Conservation (phyloP, 257 asterid genomes). For the Plantago major region DNA sequence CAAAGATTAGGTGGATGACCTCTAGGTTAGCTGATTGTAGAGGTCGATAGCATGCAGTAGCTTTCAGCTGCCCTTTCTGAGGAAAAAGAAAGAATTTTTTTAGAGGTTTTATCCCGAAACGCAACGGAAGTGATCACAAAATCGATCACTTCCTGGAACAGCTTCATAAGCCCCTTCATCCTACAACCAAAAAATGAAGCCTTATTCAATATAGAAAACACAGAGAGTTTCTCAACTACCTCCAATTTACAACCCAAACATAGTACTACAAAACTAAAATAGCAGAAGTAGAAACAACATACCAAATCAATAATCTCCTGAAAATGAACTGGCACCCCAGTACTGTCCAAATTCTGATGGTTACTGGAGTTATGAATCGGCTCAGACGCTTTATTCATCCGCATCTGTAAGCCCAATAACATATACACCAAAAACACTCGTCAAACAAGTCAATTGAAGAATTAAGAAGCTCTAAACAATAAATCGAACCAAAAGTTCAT, state of each 20-base stretch:
- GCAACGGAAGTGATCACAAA: conserved; percentile 80
- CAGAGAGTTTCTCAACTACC: background rate
- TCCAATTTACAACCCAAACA: background rate
- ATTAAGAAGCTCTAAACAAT: background rate
- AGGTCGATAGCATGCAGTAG: conserved; percentile 73
- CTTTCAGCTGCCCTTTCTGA: conserved; percentile 97
- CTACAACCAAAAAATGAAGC: conserved; percentile 32
- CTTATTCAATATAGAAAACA: background rate
- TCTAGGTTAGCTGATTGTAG: conserved; percentile 84
- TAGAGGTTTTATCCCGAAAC: conserved; percentile 84
- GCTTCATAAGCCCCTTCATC: conserved; percentile 78
- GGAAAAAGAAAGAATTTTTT: conserved; percentile 80
- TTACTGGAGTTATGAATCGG: conserved; percentile 94
- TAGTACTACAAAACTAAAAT: background rate
- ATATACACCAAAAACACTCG: background rate
- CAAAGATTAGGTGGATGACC: conserved; percentile 42
- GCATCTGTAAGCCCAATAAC: conserved; percentile 60
- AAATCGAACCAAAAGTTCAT: background rate
- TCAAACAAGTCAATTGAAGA: background rate
- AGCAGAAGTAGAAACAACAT: conserved; percentile 8
- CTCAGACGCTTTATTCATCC: conserved; percentile 94
- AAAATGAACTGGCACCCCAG: conserved; percentile 94
- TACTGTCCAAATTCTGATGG: conserved; percentile 93
- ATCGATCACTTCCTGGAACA: conserved; percentile 84
- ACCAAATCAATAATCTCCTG: conserved; percentile 91